Percentiles rank a stretch among this genome's conserved stretches.
phyloP scores from a whole-genome alignment of 2,329 filamentous ascomycete genomes.

The Ophiocordyceps camponoti-leonardi region DNA sequence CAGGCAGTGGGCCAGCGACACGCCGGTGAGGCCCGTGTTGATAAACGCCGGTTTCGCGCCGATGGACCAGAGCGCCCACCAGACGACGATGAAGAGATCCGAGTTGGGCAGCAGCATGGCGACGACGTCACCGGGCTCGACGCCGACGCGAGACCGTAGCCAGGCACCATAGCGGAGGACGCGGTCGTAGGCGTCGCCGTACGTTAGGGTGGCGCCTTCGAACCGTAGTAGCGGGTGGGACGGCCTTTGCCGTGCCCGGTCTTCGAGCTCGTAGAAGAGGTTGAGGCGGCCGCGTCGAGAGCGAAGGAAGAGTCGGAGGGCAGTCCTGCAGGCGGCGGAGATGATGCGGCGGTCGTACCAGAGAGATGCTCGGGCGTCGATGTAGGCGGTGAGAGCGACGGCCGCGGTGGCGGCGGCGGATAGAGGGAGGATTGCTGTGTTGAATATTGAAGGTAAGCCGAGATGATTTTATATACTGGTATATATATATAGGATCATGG shows the following conservation, averaged over 20 bases:
- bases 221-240: slow-evolving; percentile 50
- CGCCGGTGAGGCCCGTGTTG: slow-evolving; percentile 67
- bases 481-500: no score
- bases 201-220: slow-evolving; percentile 53
- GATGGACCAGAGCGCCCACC: slow-evolving; percentile 66
- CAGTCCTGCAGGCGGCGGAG: slow-evolving; percentile 29
- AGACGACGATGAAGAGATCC: slow-evolving; percentile 58
- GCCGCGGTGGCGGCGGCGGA: slow-evolving; percentile 41
- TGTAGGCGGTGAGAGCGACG: slow-evolving; percentile 53
- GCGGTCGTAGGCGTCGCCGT: slow-evolving; percentile 55
- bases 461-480: neutral
- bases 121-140: slow-evolving; percentile 59
- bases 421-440: slow-evolving; percentile 25
- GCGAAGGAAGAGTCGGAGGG: slow-evolving; percentile 24
- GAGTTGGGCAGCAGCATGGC: slow-evolving; percentile 71
- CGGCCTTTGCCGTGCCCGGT: slow-evolving; percentile 34
- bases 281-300: slow-evolving; percentile 45
- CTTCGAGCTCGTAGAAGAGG: slow-evolving; percentile 60
- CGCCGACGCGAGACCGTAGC: slow-evolving; percentile 44
- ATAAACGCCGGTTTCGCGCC: slow-evolving; percentile 73
- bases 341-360: slow-evolving; percentile 49
- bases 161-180: slow-evolving; percentile 59
- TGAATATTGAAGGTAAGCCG: no score
- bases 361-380: slow-evolving; percentile 54
- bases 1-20: slow-evolving; percentile 58